Evolutionary conservation across 805 yeast genomes (phyloP).

Genomic region (Lachancea waltii): DNA sequence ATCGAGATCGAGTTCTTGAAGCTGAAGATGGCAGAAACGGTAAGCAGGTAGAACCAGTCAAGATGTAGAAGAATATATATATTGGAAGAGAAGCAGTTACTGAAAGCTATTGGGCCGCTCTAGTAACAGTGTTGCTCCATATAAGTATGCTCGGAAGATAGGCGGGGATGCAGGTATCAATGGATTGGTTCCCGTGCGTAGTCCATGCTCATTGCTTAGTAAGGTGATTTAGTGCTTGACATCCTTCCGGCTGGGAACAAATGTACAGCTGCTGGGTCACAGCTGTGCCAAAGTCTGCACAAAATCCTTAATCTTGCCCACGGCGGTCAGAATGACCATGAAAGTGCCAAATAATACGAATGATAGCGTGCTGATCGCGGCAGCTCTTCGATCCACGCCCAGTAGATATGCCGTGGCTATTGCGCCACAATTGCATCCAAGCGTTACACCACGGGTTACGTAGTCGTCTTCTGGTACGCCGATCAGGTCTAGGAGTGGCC

Average conservation of each 20-base stretch:
- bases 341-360: conserved; percentile 68
- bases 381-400: conserved; percentile 68
- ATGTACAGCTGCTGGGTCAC: background rate
- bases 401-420: conserved; percentile 73
- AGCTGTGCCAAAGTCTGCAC: conserved; percentile 44
- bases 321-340: conserved; percentile 63
- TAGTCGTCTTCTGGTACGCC: conserved; percentile 56
- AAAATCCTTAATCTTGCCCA: conserved; percentile 46
- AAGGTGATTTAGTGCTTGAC: too few species aligned
- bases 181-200: too few species aligned
- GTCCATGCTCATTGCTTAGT: too few species aligned
- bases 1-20: too few species aligned
- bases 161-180: too few species aligned
- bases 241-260: background rate
- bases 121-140: too few species aligned
- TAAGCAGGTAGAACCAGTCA: too few species aligned
- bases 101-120: too few species aligned
- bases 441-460: conserved; percentile 67
- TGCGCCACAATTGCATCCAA: conserved; percentile 78
- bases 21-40: too few species aligned
- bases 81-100: too few species aligned
- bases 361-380: conserved; percentile 66
- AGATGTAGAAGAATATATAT: too few species aligned
- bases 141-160: too few species aligned
- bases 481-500: conserved; percentile 40